Evolutionary conservation across 2,329 filamentous ascomycete genomes (phyloP), one percentile per base, ranked within the genome.

Genomic region (Pseudogymnoascus destructans): DNA sequence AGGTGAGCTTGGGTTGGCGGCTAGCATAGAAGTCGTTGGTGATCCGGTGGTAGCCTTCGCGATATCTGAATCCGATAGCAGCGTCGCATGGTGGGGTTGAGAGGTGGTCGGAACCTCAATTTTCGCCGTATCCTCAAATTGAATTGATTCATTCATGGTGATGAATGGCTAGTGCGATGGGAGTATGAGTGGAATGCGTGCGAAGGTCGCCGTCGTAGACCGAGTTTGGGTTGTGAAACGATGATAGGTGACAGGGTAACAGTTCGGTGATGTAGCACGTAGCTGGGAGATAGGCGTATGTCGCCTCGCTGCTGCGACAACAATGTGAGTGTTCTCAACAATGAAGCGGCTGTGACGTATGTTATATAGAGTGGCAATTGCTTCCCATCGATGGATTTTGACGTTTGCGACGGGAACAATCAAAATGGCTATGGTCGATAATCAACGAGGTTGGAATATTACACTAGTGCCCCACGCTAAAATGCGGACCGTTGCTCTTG

Each of bases 1-100:
- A 64, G 13, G 58, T 68, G 23, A 73, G 70, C 59, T 68, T 68
- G 32, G 57, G 49, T 59, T 23, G 4, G 33, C 36, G 13, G 55
- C 56, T 38, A 58, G 56, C 56, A 58, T 46, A 11, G 56, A 58
- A 30, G 56, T 32, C 15, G 56, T 58, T 5, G 56, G 56, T 8
- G 32, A 40, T n/a, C 25, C 25, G n/a, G 15, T 30, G 25, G 42
- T 13, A 30, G 38, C 56, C 19, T 38, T 38, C 13, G 23, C 9
- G 32, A 33, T 35, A 13, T 40, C 52, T 40, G 61, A 56, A 9
- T 58, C 59, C 21, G 57, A 38, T 15, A 46, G 30, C 6, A 58
- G 60, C 46, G 36, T 58, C 36, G 57, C 38, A 55, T 58, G 57
- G 13, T 58, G 57, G 17, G 57, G 57, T 33, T 58, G 57, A 55